phyloP scores from a whole-genome alignment of 1,284 basidiomycete species.

The Ceratobasidium papillatum region DNA sequence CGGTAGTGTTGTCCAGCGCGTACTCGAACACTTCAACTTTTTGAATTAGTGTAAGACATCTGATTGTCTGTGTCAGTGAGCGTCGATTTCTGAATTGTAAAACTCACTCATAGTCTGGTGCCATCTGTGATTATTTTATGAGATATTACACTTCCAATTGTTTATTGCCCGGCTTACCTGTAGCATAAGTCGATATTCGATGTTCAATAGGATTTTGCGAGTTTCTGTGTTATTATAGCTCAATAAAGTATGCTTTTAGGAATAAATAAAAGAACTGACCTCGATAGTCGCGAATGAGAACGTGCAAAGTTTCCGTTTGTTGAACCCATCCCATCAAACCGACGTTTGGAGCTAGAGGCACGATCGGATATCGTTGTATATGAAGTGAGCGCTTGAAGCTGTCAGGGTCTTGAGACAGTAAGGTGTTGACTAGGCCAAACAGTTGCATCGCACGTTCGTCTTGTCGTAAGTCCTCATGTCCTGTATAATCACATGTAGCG shows the following conservation, averaged over 20 bases:
- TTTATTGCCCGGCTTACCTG: conserved; percentile 38
- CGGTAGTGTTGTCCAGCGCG: conserved; percentile 97
- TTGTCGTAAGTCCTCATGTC: conserved; percentile 98
- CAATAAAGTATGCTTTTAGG: neutral
- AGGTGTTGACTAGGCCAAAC: conserved; percentile 95
- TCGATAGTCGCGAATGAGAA: conserved; percentile 94
- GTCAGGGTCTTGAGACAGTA: conserved; percentile 91
- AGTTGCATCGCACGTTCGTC: conserved; percentile 99
- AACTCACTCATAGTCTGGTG: conserved; percentile 88
- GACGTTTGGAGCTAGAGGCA: conserved; percentile 95
- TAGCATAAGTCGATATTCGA: conserved; percentile 98
- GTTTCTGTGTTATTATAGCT: conserved; percentile 58
- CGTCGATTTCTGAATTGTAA: neutral
- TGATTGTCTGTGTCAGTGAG: neutral
- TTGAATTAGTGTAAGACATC: conserved; percentile 88
- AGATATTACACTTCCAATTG: neutral
- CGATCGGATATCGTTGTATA: conserved; percentile 93
- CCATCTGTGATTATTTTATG: conserved; percentile 73
- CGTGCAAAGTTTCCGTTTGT: conserved; percentile 96
- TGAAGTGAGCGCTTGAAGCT: conserved; percentile 96
- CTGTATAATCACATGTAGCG: conserved; percentile 53
- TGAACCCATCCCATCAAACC: conserved; percentile 96
- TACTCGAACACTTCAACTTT: conserved; percentile 99
- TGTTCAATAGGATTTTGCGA: conserved; percentile 95
- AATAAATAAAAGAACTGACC: conserved; percentile 49